A percentile compares a stretch with the other conserved stretches of the same genome.
These are phyloP conservation scores for Mucor plumbeus DNA, from an alignment of 371 early-diverging fungal genomes.

Conservation along the genomic window DNA sequence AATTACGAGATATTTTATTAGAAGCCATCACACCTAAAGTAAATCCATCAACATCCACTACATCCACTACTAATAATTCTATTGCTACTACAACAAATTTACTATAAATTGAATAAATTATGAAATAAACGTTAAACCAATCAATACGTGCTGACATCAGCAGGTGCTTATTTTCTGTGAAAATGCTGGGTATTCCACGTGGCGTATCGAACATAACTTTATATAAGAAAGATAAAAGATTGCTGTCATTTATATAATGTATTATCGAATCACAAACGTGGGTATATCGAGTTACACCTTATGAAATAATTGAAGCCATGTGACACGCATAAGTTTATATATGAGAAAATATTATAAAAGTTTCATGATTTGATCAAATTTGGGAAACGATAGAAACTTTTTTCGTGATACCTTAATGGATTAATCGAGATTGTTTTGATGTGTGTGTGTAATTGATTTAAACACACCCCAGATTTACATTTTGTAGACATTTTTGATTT, in stretches of 20 bases:
- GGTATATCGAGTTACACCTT: constrained; percentile 18
- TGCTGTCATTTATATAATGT: constrained; percentile 8
- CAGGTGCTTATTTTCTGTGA: background rate
- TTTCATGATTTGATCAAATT: constrained; percentile 7
- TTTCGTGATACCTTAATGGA: background rate
- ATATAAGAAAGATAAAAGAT: background rate
- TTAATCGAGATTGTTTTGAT: constrained; percentile 21
- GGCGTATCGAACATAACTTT: background rate
- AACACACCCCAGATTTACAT: constrained; percentile 19
- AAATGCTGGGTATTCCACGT: background rate
- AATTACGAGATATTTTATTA: constrained; percentile 67
- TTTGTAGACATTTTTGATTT: constrained; percentile 9
- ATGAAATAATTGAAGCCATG: background rate
- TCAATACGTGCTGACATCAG: constrained; percentile 9
- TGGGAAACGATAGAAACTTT: constrained; percentile 8
- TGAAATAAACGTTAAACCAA: constrained; percentile 10
- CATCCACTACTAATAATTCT: background rate
- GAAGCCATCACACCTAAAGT: constrained; percentile 68
- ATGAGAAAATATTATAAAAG: constrained; percentile 1
- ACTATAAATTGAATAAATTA: background rate
- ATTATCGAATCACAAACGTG: constrained; percentile 27
- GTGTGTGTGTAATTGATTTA: constrained; percentile 7
- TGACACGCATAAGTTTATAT: constrained; percentile 5
- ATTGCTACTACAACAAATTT: background rate
- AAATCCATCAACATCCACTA: background rate